Percentiles rank a stretch among this genome's conserved stretches.
Evolutionary conservation across 83 land plant genomes (phyloP).

Genomic region (Picea abies): DNA sequence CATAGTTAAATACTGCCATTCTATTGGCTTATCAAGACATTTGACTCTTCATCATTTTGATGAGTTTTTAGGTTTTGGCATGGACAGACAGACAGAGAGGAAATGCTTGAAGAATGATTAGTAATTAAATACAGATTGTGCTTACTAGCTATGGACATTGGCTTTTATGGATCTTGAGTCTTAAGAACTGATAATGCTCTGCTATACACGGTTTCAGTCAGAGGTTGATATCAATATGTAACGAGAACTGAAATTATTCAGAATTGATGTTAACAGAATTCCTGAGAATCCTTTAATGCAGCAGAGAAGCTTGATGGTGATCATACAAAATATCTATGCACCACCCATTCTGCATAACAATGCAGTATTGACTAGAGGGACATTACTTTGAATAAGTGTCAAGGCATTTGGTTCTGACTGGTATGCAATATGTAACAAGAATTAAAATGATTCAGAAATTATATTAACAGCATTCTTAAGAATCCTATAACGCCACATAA

Average conservation of each 20-base stretch:
- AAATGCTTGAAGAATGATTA: background rate
- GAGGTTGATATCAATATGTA: background rate
- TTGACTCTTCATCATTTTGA: background rate
- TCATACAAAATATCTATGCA: too few relatives aligned
- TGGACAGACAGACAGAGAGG: background rate
- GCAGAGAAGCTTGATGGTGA: background rate
- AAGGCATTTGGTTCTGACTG: too few relatives aligned
- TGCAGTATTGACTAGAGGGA: too few relatives aligned
- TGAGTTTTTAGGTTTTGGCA: background rate
- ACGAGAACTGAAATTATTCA: background rate
- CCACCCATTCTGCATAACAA: too few relatives aligned
- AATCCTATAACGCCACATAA: background rate
- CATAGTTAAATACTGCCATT: background rate
- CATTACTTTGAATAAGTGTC: too few relatives aligned
- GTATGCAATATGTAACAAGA: background rate
- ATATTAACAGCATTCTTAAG: background rate
- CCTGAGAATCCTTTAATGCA: background rate
- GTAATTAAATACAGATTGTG: background rate
- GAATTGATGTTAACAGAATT: background rate
- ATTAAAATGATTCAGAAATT: background rate
- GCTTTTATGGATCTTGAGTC: background rate
- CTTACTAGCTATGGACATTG: background rate
- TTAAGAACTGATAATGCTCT: background rate
- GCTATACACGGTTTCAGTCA: background rate
- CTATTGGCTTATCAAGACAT: background rate